phyloP scores from a whole-genome alignment of 148 eudicot genomes.

The Vaccinium corymbosum region DNA sequence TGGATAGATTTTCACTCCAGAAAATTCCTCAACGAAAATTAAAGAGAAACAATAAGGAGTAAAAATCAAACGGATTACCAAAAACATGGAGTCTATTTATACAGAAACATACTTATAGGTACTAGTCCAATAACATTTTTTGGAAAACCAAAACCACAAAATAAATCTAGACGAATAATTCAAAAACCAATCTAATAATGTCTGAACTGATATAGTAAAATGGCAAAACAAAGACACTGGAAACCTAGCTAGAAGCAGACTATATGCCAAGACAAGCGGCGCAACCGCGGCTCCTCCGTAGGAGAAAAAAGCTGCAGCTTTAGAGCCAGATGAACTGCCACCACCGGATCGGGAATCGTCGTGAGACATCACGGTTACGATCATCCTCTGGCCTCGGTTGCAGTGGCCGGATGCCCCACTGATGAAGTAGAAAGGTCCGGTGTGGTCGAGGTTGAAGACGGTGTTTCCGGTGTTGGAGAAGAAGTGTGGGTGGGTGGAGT shows the following conservation, averaged over 20 bases:
- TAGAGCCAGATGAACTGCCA: constrained; percentile 13
- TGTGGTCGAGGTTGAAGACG: constrained; percentile 23
- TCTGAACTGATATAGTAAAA: not conserved
- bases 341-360: constrained; percentile 10
- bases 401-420: constrained; percentile 45
- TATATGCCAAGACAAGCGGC: not conserved
- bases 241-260: constrained; percentile 13
- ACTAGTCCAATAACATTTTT: not conserved
- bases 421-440: constrained; percentile 50
- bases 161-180: not conserved
- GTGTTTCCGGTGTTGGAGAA: constrained; percentile 44
- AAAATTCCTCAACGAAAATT: too few relatives aligned
- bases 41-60: not conserved
- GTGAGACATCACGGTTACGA: constrained; percentile 30
- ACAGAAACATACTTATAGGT: not conserved
- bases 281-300: not conserved
- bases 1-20: too few relatives aligned
- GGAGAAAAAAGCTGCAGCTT: not conserved
- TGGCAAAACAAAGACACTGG: not conserved
- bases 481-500: constrained; percentile 33
- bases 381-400: constrained; percentile 35
- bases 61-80: not conserved
- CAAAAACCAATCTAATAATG: not conserved
- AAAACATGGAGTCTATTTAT: not conserved
- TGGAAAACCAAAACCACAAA: not conserved